A percentile compares a stretch with the other conserved stretches of the same genome.
These are phyloP conservation scores for Paecilomyces variotii DNA, from an alignment of 2,329 filamentous ascomycete genomes.

Conservation along the genomic window DNA sequence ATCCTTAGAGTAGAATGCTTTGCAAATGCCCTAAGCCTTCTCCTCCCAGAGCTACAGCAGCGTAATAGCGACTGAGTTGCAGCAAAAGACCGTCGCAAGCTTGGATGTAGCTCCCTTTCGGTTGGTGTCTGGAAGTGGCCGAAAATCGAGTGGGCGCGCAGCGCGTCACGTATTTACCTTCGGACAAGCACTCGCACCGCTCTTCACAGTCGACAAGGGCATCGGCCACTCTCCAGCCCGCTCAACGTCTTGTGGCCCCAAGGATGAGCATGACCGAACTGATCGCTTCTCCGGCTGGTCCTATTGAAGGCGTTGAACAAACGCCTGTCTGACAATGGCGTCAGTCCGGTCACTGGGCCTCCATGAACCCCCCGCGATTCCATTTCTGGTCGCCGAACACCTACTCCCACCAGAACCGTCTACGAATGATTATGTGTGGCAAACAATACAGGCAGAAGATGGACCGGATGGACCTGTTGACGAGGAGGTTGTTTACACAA, in stretches of 20 bases:
- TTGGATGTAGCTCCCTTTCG: neutral
- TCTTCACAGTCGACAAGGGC: neutral
- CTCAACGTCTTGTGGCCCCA: neutral
- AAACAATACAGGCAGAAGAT: slow-evolving; percentile 47
- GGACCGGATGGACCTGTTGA: slow-evolving; percentile 44
- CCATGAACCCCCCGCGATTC: slow-evolving; percentile 77
- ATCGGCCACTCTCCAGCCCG: neutral
- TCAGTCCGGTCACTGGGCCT: slow-evolving; percentile 83
- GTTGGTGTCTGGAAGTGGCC: slow-evolving; percentile 1
- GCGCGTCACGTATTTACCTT: slow-evolving; percentile 8
- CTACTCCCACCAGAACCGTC: slow-evolving; percentile 62
- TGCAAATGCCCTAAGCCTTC: neutral
- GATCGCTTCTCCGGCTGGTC: neutral
- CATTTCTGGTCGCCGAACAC: slow-evolving; percentile 73
- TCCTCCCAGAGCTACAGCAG: neutral
- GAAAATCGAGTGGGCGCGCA: slow-evolving; percentile 6
- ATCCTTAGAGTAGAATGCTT: neutral
- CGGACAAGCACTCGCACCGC: neutral
- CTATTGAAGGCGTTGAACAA: neutral
- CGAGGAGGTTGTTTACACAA: slow-evolving; percentile 73
- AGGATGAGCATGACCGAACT: slow-evolving; percentile 3
- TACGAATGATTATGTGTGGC: slow-evolving; percentile 64
- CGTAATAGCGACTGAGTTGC: neutral
- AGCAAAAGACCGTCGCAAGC: neutral
- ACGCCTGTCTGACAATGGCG: slow-evolving; percentile 56